phyloP scores from a whole-genome alignment of 2,329 filamentous ascomycete species.

The Hysterium pulicare region DNA sequence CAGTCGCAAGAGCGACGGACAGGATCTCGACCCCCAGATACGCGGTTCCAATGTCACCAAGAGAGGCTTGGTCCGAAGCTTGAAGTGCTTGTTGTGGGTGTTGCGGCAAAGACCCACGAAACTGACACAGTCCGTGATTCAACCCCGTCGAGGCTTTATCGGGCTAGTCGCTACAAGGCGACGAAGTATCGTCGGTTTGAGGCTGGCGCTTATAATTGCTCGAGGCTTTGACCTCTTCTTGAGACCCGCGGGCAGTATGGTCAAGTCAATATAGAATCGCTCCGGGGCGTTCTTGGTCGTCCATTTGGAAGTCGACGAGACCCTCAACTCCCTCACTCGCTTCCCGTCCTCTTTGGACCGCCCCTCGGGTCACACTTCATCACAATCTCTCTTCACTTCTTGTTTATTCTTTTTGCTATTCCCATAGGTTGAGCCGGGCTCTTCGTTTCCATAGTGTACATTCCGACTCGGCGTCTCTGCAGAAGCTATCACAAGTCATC shows the following conservation, averaged over 20 bases:
- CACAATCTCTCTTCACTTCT: conserved; percentile 6
- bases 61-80: conserved; percentile 17
- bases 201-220: conserved; percentile 32
- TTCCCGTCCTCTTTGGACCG: conserved; percentile 12
- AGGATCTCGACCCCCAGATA: conserved; percentile 7
- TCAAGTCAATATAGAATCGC: conserved; percentile 30
- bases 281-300: conserved; percentile 19
- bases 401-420: conserved; percentile 12
- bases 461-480: conserved; percentile 12
- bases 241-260: conserved; percentile 22
- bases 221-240: conserved; percentile 19
- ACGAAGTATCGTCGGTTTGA: conserved; percentile 29
- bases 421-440: conserved; percentile 29
- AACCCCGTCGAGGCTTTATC: conserved; percentile 16
- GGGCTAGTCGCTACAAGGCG: conserved; percentile 29
- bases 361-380: conserved; percentile 21
- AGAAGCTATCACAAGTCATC: conserved; percentile 7
- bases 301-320: conserved; percentile 17
- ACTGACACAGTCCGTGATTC: conserved; percentile 30
- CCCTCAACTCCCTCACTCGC: conserved; percentile 14
- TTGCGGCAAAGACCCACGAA: conserved; percentile 26
- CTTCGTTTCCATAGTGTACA: conserved; percentile 24
- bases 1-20: too few relatives aligned
- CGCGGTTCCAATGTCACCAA: conserved; percentile 9
- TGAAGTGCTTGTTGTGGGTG: conserved; percentile 17